Percentiles rank a stretch among this genome's conserved stretches.
Conservation (phyloP, 2,329 filamentous ascomycete species). For the Rhinocladiella mackenziei region DNA sequence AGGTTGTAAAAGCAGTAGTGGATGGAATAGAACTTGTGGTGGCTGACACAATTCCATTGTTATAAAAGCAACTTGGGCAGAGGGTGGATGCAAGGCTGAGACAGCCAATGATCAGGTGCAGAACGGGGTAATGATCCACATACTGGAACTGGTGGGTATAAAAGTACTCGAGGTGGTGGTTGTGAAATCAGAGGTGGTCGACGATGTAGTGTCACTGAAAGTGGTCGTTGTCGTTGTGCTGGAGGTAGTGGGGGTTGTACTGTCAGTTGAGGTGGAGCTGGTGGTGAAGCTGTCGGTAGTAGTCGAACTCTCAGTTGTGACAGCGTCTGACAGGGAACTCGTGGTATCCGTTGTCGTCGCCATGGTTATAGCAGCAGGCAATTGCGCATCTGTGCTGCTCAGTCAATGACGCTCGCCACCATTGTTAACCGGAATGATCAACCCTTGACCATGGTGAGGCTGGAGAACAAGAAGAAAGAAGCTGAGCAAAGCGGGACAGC, state of each 20-base stretch:
- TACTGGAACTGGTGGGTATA: constrained; percentile 12
- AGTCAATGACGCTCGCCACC: too few relatives aligned
- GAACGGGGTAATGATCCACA: constrained; percentile 7
- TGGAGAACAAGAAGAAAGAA: constrained; percentile 13
- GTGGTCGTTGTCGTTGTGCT: constrained; percentile 2
- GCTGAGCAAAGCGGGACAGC: constrained; percentile 15
- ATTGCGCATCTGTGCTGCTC: constrained; percentile 8
- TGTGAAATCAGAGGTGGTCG: constrained; percentile 5
- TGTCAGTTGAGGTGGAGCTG: constrained; percentile 3
- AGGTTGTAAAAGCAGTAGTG: constrained; percentile 6
- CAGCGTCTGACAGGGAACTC: too few relatives aligned
- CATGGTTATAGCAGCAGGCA: constrained; percentile 13
- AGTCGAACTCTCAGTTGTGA: too few relatives aligned
- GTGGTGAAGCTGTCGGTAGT: too few relatives aligned
- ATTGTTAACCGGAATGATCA: too few relatives aligned
- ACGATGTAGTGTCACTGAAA: neutral
- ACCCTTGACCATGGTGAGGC: too few relatives aligned
- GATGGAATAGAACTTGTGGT: constrained; percentile 17
- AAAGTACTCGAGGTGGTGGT: constrained; percentile 1
- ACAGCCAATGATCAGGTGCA: constrained; percentile 3
- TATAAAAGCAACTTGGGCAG: constrained; percentile 12
- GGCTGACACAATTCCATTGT: constrained; percentile 16
- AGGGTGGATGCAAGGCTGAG: constrained; percentile 8
- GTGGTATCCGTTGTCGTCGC: constrained; percentile 8
- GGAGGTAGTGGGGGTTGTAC: neutral